Percentiles rank a stretch among this genome's conserved stretches.
Evolutionary conservation across 2,329 filamentous ascomycete genomes (phyloP).

Genomic region (Ophiostoma sp.): DNA sequence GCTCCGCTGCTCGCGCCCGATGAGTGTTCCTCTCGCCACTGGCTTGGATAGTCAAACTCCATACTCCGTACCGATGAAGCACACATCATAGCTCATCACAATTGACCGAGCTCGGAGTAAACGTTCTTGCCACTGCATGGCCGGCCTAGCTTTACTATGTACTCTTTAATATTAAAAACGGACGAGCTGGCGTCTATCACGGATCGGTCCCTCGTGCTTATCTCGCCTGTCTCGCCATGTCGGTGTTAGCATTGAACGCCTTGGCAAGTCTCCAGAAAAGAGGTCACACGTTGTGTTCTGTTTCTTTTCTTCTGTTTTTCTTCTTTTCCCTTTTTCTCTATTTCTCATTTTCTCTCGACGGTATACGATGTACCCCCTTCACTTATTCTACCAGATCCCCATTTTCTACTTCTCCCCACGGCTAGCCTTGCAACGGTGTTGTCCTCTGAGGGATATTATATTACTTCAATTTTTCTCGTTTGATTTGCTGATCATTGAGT

Average conservation of each 20-base stretch:
- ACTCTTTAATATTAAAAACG: background rate
- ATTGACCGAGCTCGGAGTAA: background rate
- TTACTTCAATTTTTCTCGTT: background rate
- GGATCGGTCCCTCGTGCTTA: background rate
- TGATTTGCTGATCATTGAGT: background rate
- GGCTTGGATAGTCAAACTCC: background rate
- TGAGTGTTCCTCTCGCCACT: background rate
- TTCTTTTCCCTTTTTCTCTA: background rate
- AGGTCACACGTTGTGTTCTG: background rate
- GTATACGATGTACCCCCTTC: background rate
- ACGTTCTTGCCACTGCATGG: background rate
- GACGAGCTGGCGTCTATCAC: background rate
- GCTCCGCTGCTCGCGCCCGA: background rate
- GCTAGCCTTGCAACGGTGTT: background rate
- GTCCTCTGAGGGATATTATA: background rate
- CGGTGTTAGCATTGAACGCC: background rate
- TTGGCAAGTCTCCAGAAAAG: background rate
- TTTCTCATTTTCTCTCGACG: background rate
- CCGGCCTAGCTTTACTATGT: background rate
- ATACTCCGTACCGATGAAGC: background rate
- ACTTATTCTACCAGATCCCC: background rate
- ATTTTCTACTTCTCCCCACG: constrained; percentile 9
- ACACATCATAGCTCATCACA: background rate
- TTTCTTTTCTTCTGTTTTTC: background rate
- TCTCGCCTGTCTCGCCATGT: background rate